These are phyloP conservation scores for rapeseed (Brassica napus) DNA, from an alignment of 345 rosid genomes.

Conservation along the genomic window Da-Ae NC_063436.1:4644001-4644500, in stretches of 20 bases:
- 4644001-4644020: too few species aligned
- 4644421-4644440: neutral
- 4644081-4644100: too few species aligned
- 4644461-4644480: slow-evolving; percentile 40
- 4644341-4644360: neutral
- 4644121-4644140: slow-evolving; percentile 20
- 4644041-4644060: too few species aligned
- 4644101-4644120: too few species aligned
- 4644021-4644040: too few species aligned
- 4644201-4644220: neutral
- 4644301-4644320: neutral
- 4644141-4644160: neutral
- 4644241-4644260: slow-evolving; percentile 1
- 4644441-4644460: slow-evolving; percentile 40
- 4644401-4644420: neutral
- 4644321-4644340: neutral
- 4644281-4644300: neutral
- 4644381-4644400: neutral
- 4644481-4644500: slow-evolving; percentile 34
- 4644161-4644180: neutral
- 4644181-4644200: slow-evolving; percentile 2
- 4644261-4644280: neutral
- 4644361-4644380: too few species aligned
- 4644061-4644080: too few species aligned
- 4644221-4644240: slow-evolving; percentile 10